Evolutionary conservation across 176 grass and related monocot genomes (phyloP).

Genomic region (Triticum monococcum): DNA sequence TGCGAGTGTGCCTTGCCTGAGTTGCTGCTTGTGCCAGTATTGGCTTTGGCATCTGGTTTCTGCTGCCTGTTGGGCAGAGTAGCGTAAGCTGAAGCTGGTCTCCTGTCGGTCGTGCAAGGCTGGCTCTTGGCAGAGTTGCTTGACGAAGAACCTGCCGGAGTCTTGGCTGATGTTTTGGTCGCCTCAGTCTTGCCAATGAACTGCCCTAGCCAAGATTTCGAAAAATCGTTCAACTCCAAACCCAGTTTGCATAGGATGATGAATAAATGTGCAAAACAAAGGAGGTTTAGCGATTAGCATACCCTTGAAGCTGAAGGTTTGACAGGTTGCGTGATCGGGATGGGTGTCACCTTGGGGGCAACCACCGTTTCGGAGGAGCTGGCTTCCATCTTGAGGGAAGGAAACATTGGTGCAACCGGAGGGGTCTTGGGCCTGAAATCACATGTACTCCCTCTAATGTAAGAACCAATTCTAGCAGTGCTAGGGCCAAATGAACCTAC

Average conservation of each 20-base stretch:
- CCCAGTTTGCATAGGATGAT: neutral
- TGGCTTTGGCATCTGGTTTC: neutral
- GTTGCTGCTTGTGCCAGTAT: neutral
- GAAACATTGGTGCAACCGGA: constrained; percentile 52
- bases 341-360: constrained; percentile 28
- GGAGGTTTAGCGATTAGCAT: constrained; percentile 4
- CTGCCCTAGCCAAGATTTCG: neutral
- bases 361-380: constrained; percentile 6
- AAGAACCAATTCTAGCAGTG: neutral
- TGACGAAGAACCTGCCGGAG: neutral
- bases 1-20: constrained; percentile 31
- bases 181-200: constrained; percentile 1
- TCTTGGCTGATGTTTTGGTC: neutral
- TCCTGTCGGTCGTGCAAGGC: neutral
- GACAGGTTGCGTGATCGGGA: neutral
- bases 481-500: too few species aligned
- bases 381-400: constrained; percentile 47
- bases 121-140: neutral
- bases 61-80: neutral
- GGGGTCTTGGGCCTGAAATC: constrained; percentile 56
- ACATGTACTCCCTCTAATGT: too few species aligned
- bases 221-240: neutral
- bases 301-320: constrained; percentile 47
- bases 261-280: too few species aligned
- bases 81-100: constrained; percentile 8